Conservation (phyloP, 371 early-diverging fungal species). For the Parasitella parasitica region DNA sequence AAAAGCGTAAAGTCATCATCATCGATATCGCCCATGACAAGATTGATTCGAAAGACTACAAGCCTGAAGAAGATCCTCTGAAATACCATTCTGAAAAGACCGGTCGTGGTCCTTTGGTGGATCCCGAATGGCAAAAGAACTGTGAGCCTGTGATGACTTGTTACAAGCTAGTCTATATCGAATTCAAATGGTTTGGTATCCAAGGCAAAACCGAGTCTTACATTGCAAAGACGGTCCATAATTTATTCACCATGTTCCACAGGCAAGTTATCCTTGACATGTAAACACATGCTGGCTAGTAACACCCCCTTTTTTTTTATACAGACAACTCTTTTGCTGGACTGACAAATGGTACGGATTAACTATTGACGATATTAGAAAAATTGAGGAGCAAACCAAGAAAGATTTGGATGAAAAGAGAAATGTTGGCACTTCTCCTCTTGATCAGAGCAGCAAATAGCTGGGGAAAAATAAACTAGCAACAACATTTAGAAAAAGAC, state of each 20-base stretch:
- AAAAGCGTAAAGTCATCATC: constrained; percentile 57
- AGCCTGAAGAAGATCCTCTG: constrained; percentile 63
- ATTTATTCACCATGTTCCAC: constrained; percentile 32
- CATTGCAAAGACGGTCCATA: constrained; percentile 40
- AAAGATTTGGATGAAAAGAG: constrained; percentile 50
- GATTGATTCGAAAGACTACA: constrained; percentile 51
- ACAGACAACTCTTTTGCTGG: constrained; percentile 67
- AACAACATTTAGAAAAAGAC: too few relatives aligned
- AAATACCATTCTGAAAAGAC: constrained; percentile 62
- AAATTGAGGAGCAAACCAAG: constrained; percentile 62
- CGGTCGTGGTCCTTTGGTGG: constrained; percentile 64
- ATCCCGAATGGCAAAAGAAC: constrained; percentile 37
- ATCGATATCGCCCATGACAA: constrained; percentile 67
- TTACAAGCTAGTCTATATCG: constrained; percentile 72
- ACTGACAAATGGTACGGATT: constrained; percentile 75
- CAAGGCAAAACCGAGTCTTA: constrained; percentile 59
- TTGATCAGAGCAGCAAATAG: not conserved
- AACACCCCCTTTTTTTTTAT: constrained; percentile 14
- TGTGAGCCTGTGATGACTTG: constrained; percentile 75
- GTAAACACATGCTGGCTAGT: not conserved
- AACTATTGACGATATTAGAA: constrained; percentile 66
- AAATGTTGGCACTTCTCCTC: constrained; percentile 12
- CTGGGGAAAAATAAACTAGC: too few relatives aligned
- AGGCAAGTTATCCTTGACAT: constrained; percentile 12
- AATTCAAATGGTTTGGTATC: constrained; percentile 72